Evolutionary conservation across 2,329 filamentous ascomycete genomes (phyloP).

Genomic region (Trichoderma simmonsii): DNA sequence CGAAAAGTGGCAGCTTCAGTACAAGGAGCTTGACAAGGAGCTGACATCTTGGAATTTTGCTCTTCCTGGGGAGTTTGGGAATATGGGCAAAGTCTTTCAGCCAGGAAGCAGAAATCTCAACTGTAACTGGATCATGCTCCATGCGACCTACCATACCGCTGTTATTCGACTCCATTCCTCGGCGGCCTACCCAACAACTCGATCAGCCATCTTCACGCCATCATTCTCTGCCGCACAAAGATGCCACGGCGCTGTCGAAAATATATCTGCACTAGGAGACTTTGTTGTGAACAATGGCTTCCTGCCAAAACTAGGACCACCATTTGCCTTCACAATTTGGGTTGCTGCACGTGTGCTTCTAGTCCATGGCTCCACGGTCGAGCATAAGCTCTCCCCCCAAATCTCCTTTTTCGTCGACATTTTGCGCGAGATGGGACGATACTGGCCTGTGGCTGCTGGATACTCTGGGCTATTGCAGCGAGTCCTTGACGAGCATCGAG

Average conservation of each 20-base stretch:
- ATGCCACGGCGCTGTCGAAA: slow-evolving; percentile 79
- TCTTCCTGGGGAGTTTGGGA: slow-evolving; percentile 78
- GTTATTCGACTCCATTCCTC: slow-evolving; percentile 89
- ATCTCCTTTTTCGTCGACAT: slow-evolving; percentile 81
- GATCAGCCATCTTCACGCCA: slow-evolving; percentile 84
- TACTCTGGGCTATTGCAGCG: slow-evolving; percentile 77
- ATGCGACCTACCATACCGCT: slow-evolving; percentile 85
- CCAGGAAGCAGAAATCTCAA: slow-evolving; percentile 67
- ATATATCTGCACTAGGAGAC: slow-evolving; percentile 73
- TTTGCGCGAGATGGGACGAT: slow-evolving; percentile 72
- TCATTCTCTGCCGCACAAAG: slow-evolving; percentile 82
- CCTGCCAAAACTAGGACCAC: slow-evolving; percentile 77
- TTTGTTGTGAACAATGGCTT: slow-evolving; percentile 74
- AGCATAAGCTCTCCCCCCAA: slow-evolving; percentile 75
- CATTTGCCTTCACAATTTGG: slow-evolving; percentile 91
- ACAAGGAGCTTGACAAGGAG: slow-evolving; percentile 78
- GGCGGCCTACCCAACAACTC: slow-evolving; percentile 85
- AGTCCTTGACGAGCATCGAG: slow-evolving; percentile 81
- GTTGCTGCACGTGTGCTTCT: slow-evolving; percentile 82
- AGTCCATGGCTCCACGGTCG: slow-evolving; percentile 86
- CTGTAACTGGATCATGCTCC: slow-evolving; percentile 86
- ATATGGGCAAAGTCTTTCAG: slow-evolving; percentile 75
- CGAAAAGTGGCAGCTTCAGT: slow-evolving; percentile 83
- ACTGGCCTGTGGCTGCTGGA: slow-evolving; percentile 81
- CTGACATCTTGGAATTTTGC: slow-evolving; percentile 81